These are phyloP conservation scores for Colletotrichum orchidophilum DNA, from an alignment of 2,329 filamentous ascomycete genomes.

Conservation along the genomic window DNA sequence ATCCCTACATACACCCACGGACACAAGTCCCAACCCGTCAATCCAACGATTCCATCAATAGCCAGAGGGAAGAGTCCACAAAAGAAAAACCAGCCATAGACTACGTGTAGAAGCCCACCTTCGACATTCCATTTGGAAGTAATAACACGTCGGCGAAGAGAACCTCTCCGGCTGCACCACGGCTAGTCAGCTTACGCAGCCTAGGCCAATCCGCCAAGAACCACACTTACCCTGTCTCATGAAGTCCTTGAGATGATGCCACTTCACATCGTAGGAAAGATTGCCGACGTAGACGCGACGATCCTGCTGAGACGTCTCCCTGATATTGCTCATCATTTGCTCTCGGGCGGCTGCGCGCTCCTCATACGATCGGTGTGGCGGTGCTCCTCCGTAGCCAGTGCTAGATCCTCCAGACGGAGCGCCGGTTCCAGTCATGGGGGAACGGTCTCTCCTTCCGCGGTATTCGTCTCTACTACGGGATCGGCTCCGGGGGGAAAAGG, in stretches of 20 bases:
- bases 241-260: slow-evolving; percentile 99
- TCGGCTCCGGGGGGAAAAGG: slow-evolving; percentile 81
- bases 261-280: slow-evolving; percentile 99
- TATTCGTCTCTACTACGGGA: slow-evolving; percentile 83
- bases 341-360: slow-evolving; percentile 86
- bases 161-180: slow-evolving; percentile 89
- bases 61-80: slow-evolving; percentile 68
- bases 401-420: slow-evolving; percentile 76
- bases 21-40: slow-evolving; percentile 97
- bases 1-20: slow-evolving; percentile 96
- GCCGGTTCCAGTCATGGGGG: slow-evolving; percentile 84
- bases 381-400: slow-evolving; percentile 69
- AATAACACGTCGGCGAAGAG: slow-evolving; percentile 99
- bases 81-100: slow-evolving; percentile 84
- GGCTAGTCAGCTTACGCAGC: slow-evolving; percentile 39
- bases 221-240: slow-evolving; percentile 93
- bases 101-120: slow-evolving; percentile 97
- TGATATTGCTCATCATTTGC: slow-evolving; percentile 94
- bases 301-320: slow-evolving; percentile 97
- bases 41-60: slow-evolving; percentile 93
- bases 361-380: slow-evolving; percentile 78
- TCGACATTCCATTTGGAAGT: slow-evolving; percentile 99
- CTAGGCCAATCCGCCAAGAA: slow-evolving; percentile 14
- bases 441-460: slow-evolving; percentile 78
- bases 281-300: slow-evolving; percentile 99